These are phyloP conservation scores for Fusarium sp. DNA, from an alignment of 2,329 filamentous ascomycete genomes.

Conservation along the genomic window DNA sequence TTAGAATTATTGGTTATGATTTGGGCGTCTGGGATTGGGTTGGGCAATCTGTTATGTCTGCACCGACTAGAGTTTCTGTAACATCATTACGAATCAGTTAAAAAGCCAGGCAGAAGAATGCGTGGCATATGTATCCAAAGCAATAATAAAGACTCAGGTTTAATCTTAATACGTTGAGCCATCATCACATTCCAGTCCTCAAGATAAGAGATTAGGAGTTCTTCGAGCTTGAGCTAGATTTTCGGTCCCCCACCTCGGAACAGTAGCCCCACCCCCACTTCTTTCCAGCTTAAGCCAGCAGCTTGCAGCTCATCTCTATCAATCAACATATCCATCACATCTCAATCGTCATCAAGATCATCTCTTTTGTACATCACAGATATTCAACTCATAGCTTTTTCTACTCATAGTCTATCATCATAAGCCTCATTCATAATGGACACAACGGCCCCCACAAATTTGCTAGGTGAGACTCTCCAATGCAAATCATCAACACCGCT, in stretches of 20 bases:
- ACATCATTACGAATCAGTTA: slow-evolving; percentile 23
- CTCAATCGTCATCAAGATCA: slow-evolving; percentile 5
- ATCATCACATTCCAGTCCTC: slow-evolving; percentile 25
- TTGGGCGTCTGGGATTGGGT: slow-evolving; percentile 41
- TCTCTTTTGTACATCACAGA: background rate
- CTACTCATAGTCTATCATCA: background rate
- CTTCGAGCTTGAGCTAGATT: background rate
- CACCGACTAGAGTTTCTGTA: slow-evolving; percentile 37
- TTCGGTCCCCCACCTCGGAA: slow-evolving; percentile 39
- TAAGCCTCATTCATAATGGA: slow-evolving; percentile 47
- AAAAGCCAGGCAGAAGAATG: slow-evolving; percentile 12
- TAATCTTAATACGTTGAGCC: background rate
- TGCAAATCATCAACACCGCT: background rate
- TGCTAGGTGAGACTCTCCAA: slow-evolving; percentile 52
- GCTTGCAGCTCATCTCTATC: slow-evolving; percentile 18
- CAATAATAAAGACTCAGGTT: background rate
- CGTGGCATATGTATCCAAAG: background rate
- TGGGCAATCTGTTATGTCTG: slow-evolving; percentile 42
- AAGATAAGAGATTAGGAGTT: background rate
- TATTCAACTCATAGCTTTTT: background rate
- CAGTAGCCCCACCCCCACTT: slow-evolving; percentile 41
- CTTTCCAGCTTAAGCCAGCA: slow-evolving; percentile 24
- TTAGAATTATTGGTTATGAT: slow-evolving; percentile 36
- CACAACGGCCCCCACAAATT: slow-evolving; percentile 51
- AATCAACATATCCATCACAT: slow-evolving; percentile 21